Evolutionary conservation across 2,329 filamentous ascomycete species (phyloP).

Genomic region (Pseudogymnoascus sp.): DNA sequence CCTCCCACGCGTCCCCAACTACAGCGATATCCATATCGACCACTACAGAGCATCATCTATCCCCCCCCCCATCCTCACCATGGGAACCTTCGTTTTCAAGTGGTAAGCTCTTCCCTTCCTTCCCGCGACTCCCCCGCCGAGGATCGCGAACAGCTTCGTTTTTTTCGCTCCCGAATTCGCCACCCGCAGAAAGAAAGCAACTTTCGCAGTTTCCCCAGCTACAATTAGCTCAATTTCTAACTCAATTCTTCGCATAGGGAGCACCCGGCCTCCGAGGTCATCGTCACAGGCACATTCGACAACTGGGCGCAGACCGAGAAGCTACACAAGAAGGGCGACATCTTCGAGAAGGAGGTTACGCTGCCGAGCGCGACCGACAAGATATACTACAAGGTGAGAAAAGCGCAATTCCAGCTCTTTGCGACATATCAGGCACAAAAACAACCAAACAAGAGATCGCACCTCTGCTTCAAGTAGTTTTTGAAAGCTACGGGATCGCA

Average conservation of each 20-base stretch:
- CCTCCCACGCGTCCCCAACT: not conserved
- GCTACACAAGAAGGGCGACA: slow-evolving; percentile 64
- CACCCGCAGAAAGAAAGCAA: not conserved
- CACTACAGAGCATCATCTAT: not conserved
- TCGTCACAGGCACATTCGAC: slow-evolving; percentile 93
- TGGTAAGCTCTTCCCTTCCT: slow-evolving; percentile 45
- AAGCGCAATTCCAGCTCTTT: not conserved
- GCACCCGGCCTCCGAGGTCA: slow-evolving; percentile 73
- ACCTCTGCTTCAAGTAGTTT: not conserved
- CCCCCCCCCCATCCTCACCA: slow-evolving; percentile 27
- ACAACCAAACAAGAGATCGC: not conserved
- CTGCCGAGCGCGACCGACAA: slow-evolving; percentile 59
- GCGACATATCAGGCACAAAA: not conserved
- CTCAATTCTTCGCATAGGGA: slow-evolving; percentile 49
- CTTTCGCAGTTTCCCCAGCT: not conserved
- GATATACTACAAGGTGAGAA: slow-evolving; percentile 85
- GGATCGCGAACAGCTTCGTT: slow-evolving; percentile 13
- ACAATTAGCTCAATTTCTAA: not conserved
- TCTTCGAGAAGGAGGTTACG: slow-evolving; percentile 73
- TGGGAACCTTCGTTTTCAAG: slow-evolving; percentile 63
- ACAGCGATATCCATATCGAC: not conserved
- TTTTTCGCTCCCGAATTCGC: slow-evolving; percentile 16
- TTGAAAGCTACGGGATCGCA: not conserved
- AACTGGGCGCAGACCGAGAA: slow-evolving; percentile 82
- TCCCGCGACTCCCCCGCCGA: slow-evolving; percentile 11